phyloP scores from a whole-genome alignment of 306 rosid genomes.

The Fragaria iinumae region DNA sequence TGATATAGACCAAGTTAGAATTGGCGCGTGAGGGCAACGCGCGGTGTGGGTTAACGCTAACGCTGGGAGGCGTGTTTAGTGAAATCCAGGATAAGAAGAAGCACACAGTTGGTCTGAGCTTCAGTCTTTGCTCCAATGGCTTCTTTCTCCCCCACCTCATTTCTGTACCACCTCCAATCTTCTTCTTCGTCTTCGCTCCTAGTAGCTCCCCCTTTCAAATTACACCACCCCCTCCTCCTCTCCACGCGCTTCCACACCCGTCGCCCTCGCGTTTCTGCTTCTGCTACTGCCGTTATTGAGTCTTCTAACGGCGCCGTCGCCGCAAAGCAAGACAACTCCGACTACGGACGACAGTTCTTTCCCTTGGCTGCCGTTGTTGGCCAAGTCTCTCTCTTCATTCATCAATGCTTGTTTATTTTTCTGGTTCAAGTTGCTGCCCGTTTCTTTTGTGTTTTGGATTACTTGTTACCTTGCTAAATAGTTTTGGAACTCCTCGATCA shows the following conservation, averaged over 20 bases:
- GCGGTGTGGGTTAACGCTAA: no score
- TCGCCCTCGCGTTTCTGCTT: constrained; percentile 27
- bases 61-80: no score
- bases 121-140: constrained; percentile 17
- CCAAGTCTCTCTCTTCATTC: constrained; percentile 47
- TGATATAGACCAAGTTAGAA: no score
- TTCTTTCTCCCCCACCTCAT: constrained; percentile 20
- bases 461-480: no score
- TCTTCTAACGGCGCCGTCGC: constrained; percentile 63
- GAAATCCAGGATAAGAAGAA: not conserved
- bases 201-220: constrained; percentile 19
- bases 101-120: not conserved
- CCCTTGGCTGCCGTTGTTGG: constrained; percentile 98
- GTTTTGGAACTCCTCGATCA: no score
- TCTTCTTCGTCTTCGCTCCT: constrained; percentile 23
- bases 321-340: constrained; percentile 15
- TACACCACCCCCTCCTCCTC: constrained; percentile 29
- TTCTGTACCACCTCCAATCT: constrained; percentile 32
- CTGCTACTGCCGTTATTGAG: constrained; percentile 31
- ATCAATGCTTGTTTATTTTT: not conserved
- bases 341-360: constrained; percentile 73
- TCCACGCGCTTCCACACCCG: constrained; percentile 20
- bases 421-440: no score
- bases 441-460: no score
- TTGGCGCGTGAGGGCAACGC: no score